Evolutionary conservation across 805 yeast genomes (phyloP).

Genomic region (Myxozyma kluyveri): DNA sequence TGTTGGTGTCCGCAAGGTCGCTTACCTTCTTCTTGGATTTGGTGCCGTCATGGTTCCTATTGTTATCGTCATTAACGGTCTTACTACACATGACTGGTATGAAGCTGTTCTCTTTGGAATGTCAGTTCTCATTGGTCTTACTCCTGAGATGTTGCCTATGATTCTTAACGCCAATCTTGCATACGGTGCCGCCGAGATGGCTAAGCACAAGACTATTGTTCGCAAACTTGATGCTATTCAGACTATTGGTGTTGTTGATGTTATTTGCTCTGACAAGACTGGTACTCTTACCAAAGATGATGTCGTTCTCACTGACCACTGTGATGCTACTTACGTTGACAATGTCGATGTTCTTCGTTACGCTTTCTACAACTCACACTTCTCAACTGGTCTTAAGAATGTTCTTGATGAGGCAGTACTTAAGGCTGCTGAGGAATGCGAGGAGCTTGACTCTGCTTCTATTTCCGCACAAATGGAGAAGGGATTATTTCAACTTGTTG

Average conservation of each 20-base stretch:
- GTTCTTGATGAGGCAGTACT: constrained; percentile 26
- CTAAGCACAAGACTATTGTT: constrained; percentile 30
- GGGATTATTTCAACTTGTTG: constrained; percentile 17
- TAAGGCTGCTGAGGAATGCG: constrained; percentile 18
- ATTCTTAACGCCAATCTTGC: constrained; percentile 30
- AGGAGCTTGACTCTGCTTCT: constrained; percentile 8
- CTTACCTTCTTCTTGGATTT: constrained; percentile 28
- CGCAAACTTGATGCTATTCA: constrained; percentile 35
- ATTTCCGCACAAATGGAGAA: constrained; percentile 11
- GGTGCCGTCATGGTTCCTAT: constrained; percentile 30
- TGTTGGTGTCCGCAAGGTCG: constrained; percentile 30
- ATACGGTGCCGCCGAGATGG: constrained; percentile 30
- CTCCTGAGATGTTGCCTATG: constrained; percentile 31
- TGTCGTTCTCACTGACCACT: constrained; percentile 25
- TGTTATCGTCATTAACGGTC: constrained; percentile 29
- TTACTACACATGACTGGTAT: constrained; percentile 27
- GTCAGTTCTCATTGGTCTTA: constrained; percentile 29
- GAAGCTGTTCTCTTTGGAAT: constrained; percentile 30
- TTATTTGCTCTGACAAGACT: constrained; percentile 54
- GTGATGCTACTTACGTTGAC: constrained; percentile 18
- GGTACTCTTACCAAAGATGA: constrained; percentile 45
- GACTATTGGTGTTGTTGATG: constrained; percentile 57
- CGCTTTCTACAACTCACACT: constrained; percentile 25
- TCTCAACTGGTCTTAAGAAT: constrained; percentile 27
- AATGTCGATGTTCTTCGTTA: constrained; percentile 21